Evolutionary conservation across 2,329 filamentous ascomycete genomes (phyloP), one percentile per base, ranked within the genome.

Genomic region (Cytospora mali): DNA sequence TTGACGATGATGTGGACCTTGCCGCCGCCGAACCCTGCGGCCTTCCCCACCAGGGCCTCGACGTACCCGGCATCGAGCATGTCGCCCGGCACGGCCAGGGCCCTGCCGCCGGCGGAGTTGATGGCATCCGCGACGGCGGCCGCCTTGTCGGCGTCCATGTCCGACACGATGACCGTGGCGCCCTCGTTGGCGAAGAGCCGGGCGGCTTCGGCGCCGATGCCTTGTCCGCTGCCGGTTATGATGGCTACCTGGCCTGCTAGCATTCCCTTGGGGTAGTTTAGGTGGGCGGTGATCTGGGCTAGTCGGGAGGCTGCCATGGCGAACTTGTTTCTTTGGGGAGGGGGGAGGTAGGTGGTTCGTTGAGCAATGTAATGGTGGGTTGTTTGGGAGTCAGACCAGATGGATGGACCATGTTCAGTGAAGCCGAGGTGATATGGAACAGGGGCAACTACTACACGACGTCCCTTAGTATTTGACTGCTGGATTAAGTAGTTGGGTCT

Each of bases 1-100:
- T 96, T 96, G 64, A 96, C 90, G 62, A 96, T 89, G 73, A 95
- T 90, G 75, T 96, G 90, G 66, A 97, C 93, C 81, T 96, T 96
- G 71, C 92, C 92, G 67, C 84, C 80, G 63, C 93, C 93, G 72
- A 96, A 96, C 54, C 88, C 88, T 1, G 91, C 92, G 0, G 92
- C 84, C 71, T 87, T 85, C 72, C 87, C 81, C 28, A 96, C 86
- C n/a, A 96, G 84, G 11, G 81, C 78, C 64, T 86, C 81, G 72
- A 93, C 83, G 75, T 95, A 94, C 23, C 80, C 77, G 53, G 85
- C 80, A 72, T 91, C 83, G 25, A 92, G 82, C 72, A 96, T 85
- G 72, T 96, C 92, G 64, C 93, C 93, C 0, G 87, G 79, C 0
- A 95, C 87, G 2, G 89, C 86, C 57, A 93, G 80, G 21, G 92